Conservation (phyloP, 2,329 filamentous ascomycete species). For the Aureobasidium sp. region DNA sequence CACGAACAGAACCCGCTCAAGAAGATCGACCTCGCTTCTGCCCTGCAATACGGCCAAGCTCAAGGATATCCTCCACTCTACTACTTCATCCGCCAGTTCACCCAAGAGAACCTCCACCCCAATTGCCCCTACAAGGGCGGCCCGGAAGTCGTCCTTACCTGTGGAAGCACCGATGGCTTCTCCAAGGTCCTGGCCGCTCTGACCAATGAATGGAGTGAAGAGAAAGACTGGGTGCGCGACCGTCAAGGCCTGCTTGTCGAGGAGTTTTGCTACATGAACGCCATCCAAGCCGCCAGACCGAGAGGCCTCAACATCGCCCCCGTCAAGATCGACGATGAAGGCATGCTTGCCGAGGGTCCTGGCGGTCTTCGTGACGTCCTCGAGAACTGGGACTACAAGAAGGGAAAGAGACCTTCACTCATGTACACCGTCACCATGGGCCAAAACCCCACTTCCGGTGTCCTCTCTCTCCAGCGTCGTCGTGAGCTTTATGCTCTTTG, state of each 20-base stretch:
- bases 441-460: constrained; percentile 78
- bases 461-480: constrained; percentile 64
- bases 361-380: constrained; percentile 73
- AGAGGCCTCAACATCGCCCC: constrained; percentile 66
- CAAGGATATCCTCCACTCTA: constrained; percentile 74
- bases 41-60: constrained; percentile 80
- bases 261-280: constrained; percentile 73
- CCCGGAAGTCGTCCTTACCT: constrained; percentile 70
- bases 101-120: constrained; percentile 68
- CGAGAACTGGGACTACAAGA: constrained; percentile 69
- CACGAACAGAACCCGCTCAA: constrained; percentile 51
- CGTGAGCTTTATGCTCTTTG: constrained; percentile 75
- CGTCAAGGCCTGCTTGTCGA: constrained; percentile 75
- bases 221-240: constrained; percentile 58
- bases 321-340: constrained; percentile 69
- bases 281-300: constrained; percentile 60
- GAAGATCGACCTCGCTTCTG: constrained; percentile 73
- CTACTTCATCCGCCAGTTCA: constrained; percentile 72
- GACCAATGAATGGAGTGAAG: constrained; percentile 66
- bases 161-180: constrained; percentile 80
- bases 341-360: constrained; percentile 67
- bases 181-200: constrained; percentile 70
- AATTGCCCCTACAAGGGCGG: constrained; percentile 71
- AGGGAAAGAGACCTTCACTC: constrained; percentile 70
- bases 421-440: constrained; percentile 91